A percentile compares a stretch with the other conserved stretches of the same genome.
Evolutionary conservation across 805 yeast genomes (phyloP).

Genomic region (Candida gorgasii): DNA sequence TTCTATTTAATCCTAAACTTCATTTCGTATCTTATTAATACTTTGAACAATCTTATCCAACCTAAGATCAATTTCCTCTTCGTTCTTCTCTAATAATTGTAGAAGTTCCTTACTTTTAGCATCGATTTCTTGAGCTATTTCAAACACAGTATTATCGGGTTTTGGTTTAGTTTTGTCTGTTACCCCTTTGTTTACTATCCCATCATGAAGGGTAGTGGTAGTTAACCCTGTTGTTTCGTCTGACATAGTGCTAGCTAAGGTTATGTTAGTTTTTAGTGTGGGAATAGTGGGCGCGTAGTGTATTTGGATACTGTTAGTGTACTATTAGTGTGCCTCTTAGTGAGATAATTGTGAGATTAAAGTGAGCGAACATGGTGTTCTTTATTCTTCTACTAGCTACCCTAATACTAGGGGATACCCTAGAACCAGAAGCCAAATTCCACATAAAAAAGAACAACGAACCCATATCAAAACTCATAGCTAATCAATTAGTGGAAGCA

Average conservation of each 20-base stretch:
- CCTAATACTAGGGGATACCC: background rate
- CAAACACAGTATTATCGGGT: constrained; percentile 25
- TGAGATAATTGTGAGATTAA: no score
- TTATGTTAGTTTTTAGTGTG: no score
- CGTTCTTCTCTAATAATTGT: constrained; percentile 26
- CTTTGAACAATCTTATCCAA: constrained; percentile 23
- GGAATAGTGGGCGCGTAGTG: no score
- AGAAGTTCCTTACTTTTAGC: constrained; percentile 22
- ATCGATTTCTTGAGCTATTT: constrained; percentile 37
- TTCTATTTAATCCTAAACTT: background rate
- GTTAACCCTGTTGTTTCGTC: constrained; percentile 25
- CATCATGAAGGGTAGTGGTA: constrained; percentile 34
- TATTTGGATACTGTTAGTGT: no score
- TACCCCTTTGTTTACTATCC: constrained; percentile 18
- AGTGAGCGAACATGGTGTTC: no score
- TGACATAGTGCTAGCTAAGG: no score
- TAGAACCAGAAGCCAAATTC: constrained; percentile 12
- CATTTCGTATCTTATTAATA: constrained; percentile 5
- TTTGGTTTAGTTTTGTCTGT: constrained; percentile 1
- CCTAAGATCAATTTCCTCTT: constrained; percentile 27
- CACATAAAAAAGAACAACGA: constrained; percentile 9
- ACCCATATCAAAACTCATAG: constrained; percentile 1
- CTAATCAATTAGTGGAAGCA: background rate
- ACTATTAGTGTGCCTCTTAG: no score
- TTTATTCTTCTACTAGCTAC: background rate